phyloP scores from a whole-genome alignment of 352 stramenopile species.

The Phytophthora chlamydospora region DNA sequence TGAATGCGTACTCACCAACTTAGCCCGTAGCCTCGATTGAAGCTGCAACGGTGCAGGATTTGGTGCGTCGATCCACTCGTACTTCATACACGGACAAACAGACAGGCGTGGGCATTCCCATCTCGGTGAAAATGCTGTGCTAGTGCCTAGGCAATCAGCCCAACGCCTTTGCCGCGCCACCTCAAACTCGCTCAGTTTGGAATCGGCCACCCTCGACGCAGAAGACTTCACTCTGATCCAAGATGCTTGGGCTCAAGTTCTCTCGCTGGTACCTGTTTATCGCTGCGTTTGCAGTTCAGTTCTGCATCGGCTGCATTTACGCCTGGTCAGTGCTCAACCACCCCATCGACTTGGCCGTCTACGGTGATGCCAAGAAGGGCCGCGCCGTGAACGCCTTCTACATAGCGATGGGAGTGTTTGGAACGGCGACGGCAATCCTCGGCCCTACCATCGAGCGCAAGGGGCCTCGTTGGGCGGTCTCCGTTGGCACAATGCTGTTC shows the following conservation, averaged over 20 bases:
- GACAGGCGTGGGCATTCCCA: slow-evolving; percentile 7
- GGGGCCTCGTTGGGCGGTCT: slow-evolving; percentile 49
- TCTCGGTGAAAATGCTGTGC: slow-evolving; percentile 5
- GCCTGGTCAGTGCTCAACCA: slow-evolving; percentile 76
- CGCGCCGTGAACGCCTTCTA: slow-evolving; percentile 74
- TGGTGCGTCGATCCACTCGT: too few relatives aligned
- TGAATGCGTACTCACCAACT: too few relatives aligned
- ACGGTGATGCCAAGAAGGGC: slow-evolving; percentile 51
- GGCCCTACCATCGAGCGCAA: slow-evolving; percentile 68
- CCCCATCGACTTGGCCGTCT: slow-evolving; percentile 61
- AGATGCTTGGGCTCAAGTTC: slow-evolving; percentile 43
- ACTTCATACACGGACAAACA: too few relatives aligned
- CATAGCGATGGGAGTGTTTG: slow-evolving; percentile 66
- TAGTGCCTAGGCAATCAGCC: not conserved
- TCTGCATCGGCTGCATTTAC: slow-evolving; percentile 77
- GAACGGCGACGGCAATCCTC: slow-evolving; percentile 57
- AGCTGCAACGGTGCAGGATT: too few relatives aligned
- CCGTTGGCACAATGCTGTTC: slow-evolving; percentile 51
- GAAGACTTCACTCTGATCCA: slow-evolving; percentile 9
- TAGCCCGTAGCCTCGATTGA: too few relatives aligned
- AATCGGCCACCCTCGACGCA: slow-evolving; percentile 7
- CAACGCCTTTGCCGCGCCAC: not conserved
- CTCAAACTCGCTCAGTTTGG: slow-evolving; percentile 15
- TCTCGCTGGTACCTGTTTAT: slow-evolving; percentile 74
- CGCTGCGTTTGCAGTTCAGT: slow-evolving; percentile 63